Evolutionary conservation across 805 yeast genomes (phyloP), one percentile per base, ranked within the genome.

Genomic region (Starmerella cellae): DNA sequence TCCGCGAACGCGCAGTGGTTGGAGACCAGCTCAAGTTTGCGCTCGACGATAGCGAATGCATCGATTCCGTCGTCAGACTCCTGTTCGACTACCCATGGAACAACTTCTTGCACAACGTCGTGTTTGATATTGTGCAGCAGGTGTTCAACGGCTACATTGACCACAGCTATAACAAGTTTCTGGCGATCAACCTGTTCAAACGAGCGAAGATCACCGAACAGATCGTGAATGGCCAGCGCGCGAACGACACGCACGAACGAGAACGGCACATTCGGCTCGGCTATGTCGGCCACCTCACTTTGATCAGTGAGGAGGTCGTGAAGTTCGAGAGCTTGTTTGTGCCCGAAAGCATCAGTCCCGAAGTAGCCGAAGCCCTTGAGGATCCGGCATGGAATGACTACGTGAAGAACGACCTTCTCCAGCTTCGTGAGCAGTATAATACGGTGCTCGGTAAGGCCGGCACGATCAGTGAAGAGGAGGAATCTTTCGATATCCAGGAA

Each of bases 41-140:
- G 42, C 65, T 91, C 19, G 73, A 77, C 45, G 95, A 91, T 56
- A 76, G 75, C 59, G 70, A 71, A 28, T 75, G 84, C 45, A 68
- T 87, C 26, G 64, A 74, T 18, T 71, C 74, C 19, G 77, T 87
- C n/a, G 63, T 85, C 21, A 62, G 70, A 22, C 75, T 81, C 70
- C 83, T 91, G 56, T 77, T 87, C 60, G 66, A 71, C 47, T 84
- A 78, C 60, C 95, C 97, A 5, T 91, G 97, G 97, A 91, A 91
- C 60, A 91, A 91, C 58, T 91, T 91, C 57, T 72, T 91, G 67
- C 98, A 91, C 61, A 91, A 88, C 56, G 98, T 91, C 44, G 95
- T 91, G 8, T 91, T 88, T 67, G 99, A 91, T 62, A 75, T 91
- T 48, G 79, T 91, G 26, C 99, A 91, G 61, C 99, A 91, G 60